These are phyloP conservation scores for Phalaenopsis hybrid DNA, from an alignment of 116 monocot genomes.

Conservation along the genomic window DNA sequence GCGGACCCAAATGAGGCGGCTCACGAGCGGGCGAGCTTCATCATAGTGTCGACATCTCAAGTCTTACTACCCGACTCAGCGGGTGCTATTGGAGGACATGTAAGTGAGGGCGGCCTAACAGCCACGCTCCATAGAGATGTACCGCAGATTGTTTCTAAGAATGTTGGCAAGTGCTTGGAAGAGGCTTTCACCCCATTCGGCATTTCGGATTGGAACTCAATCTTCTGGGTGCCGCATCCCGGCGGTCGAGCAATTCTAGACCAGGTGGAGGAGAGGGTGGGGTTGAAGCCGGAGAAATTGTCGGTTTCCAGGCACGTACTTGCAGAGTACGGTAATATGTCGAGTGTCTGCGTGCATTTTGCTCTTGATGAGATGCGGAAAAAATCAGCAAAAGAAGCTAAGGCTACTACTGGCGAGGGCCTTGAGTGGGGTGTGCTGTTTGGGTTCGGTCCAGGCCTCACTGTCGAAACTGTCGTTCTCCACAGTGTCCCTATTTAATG, in stretches of 20 bases:
- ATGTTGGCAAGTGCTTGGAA: slow-evolving; percentile 4
- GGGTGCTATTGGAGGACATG: slow-evolving; percentile 14
- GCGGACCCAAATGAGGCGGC: slow-evolving; percentile 3
- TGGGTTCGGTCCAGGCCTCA: slow-evolving; percentile 11
- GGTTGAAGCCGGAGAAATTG: slow-evolving; percentile 3
- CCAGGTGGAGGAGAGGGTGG: slow-evolving; percentile 5
- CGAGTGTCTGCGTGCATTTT: slow-evolving; percentile 11
- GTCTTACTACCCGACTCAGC: slow-evolving; percentile 7
- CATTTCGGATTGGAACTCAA: slow-evolving; percentile 11
- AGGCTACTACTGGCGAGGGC: slow-evolving; percentile 10
- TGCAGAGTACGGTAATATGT: slow-evolving; percentile 12
- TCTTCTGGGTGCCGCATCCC: slow-evolving; percentile 13
- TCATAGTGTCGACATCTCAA: not conserved
- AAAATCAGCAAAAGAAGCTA: not conserved
- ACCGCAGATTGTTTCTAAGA: slow-evolving; percentile 1
- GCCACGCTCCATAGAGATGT: slow-evolving; percentile 6
- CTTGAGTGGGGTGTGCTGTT: slow-evolving; percentile 13
- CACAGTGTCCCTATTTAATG: not conserved
- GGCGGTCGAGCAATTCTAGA: slow-evolving; percentile 15
- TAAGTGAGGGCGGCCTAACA: not conserved
- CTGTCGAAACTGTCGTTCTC: slow-evolving; percentile 10
- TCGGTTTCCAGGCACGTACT: slow-evolving; percentile 2
- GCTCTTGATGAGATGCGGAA: slow-evolving; percentile 13
- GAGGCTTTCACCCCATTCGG: slow-evolving; percentile 5
- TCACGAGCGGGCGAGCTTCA: slow-evolving; percentile 1